Evolutionary conservation across 2,329 filamentous ascomycete species (phyloP), one percentile per base, ranked within the genome.

Genomic region (Pseudofabraea citricarpa): DNA sequence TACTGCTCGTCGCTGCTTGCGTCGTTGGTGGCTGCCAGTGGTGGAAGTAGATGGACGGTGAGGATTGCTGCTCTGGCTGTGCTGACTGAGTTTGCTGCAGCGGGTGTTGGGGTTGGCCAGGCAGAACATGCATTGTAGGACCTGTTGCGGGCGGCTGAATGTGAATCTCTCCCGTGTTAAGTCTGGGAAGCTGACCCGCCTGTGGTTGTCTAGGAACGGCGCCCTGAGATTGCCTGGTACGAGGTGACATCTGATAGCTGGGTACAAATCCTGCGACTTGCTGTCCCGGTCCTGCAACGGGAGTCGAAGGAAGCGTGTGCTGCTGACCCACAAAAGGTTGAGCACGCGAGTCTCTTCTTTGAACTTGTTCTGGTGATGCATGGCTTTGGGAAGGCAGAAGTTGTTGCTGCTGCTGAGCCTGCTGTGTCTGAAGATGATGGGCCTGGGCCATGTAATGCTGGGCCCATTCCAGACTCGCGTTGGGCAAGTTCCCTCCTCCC

Each of bases 21-120:
- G 80, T 77, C 18, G 74, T 77, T 12, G 90, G 90, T 36, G 90
- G 90, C 47, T 91, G 86, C 89, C 90, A 95, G 61, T 95, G 88
- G 60, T 95, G 88, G 62, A 95, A 95, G 64, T 88, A 93, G 37
- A 95, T 86, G 18, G 83, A 85, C 0, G 85, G 81, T 31, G 85
- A 87, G 15, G 80, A 75, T 36, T 58, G 56, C 18, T 52, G 35
- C 50, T 83, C 79, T 53, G 85, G 76, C 36, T 53, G 53, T 38
- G 66, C 65, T 6, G 70, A 66, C 43, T 79, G 74, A 29, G 67
- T 64, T 60, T 68, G 75, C 56, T 70, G 72, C 57, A 72, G 76
- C 58, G 69, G 73, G 64, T 60, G 57, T 7, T 49, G 47, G 35
- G 53, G 43, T 40, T 74, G 74, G 55, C 60, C 63, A 66, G 64